These are phyloP conservation scores for Haematococcus lacustris DNA, from an alignment of 139 green algal species.

Conservation along the genomic window DNA sequence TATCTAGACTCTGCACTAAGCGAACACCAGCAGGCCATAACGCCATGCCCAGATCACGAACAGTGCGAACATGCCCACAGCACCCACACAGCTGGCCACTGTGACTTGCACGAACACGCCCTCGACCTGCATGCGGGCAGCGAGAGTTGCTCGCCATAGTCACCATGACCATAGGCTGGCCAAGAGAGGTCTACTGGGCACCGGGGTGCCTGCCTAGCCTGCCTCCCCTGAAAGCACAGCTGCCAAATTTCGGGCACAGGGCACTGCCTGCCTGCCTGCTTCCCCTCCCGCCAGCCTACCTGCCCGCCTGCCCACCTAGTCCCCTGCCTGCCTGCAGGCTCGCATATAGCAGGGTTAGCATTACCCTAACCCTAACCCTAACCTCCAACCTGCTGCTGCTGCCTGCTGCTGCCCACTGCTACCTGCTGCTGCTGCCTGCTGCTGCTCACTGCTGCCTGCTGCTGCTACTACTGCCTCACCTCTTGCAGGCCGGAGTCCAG, in stretches of 20 bases:
- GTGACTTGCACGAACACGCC: constrained; percentile 18
- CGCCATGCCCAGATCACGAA: constrained; percentile 17
- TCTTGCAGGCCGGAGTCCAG: constrained; percentile 44
- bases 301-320: not conserved
- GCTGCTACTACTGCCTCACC: no score
- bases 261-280: not conserved
- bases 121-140: not conserved
- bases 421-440: no score
- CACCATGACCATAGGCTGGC: not conserved
- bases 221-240: not conserved
- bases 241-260: not conserved
- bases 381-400: no score
- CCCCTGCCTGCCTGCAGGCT: not conserved
- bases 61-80: constrained; percentile 5
- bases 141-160: not conserved
- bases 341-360: no score
- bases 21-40: constrained; percentile 16
- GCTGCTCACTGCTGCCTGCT: no score
- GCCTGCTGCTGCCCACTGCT: no score
- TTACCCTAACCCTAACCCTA: no score
- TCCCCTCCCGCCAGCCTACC: not conserved
- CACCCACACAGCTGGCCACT: constrained; percentile 6
- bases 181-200: no score
- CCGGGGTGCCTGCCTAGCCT: not conserved
- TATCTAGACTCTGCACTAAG: no score